Evolutionary conservation across 495 filamentous ascomycete genomes (phyloP).

Genomic region (Trichoderma virens): DNA sequence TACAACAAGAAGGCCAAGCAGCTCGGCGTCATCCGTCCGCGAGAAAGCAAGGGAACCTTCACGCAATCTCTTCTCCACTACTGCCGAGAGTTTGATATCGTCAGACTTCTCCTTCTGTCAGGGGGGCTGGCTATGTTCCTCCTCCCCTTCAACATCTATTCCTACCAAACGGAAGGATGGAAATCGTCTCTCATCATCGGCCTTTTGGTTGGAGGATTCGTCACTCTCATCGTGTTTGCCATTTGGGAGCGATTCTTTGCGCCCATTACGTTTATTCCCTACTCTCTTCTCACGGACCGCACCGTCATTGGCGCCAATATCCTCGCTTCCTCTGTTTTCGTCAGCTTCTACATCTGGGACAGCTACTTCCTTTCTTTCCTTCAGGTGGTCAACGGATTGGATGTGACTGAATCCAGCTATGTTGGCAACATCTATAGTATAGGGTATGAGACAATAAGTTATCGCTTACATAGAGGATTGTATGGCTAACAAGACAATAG

Average conservation of each 20-base stretch:
- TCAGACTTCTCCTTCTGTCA: slow-evolving; percentile 51
- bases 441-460: slow-evolving; percentile 23
- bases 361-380: slow-evolving; percentile 60
- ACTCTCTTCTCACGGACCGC: slow-evolving; percentile 51
- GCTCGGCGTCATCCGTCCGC: slow-evolving; percentile 39
- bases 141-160: slow-evolving; percentile 51
- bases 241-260: slow-evolving; percentile 52
- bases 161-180: slow-evolving; percentile 38
- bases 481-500: not conserved
- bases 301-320: slow-evolving; percentile 59
- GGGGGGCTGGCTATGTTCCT: slow-evolving; percentile 55
- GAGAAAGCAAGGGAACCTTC: slow-evolving; percentile 38
- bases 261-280: slow-evolving; percentile 51
- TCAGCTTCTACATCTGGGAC: slow-evolving; percentile 64
- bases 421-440: slow-evolving; percentile 62
- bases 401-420: slow-evolving; percentile 50
- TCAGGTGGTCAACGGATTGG: slow-evolving; percentile 61
- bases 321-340: slow-evolving; percentile 45
- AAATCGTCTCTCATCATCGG: slow-evolving; percentile 45
- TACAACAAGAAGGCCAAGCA: slow-evolving; percentile 54
- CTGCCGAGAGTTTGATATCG: slow-evolving; percentile 50
- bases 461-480: not conserved
- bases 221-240: slow-evolving; percentile 48
- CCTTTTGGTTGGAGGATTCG: slow-evolving; percentile 50
- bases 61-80: slow-evolving; percentile 45